Evolutionary conservation across 495 filamentous ascomycete genomes (phyloP), one percentile per base, ranked within the genome.

Genomic region (Penicillium macrosclerotiorum): DNA sequence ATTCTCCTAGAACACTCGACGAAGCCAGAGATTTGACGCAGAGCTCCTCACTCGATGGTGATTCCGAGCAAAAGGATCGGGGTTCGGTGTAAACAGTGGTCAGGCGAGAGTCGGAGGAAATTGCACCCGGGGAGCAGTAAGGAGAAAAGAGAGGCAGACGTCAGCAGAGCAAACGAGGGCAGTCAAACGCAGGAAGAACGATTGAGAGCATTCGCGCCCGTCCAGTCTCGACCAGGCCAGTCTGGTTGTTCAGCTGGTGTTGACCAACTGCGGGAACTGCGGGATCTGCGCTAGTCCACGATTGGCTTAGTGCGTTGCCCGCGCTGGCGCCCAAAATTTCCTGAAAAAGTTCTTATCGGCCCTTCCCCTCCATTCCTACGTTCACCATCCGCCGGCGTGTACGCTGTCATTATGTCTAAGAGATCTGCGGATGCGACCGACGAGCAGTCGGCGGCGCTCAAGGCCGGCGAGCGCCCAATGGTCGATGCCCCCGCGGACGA

Each of bases 391-490:
- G 12, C 30, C 38, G 31, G n/a, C 30, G 42, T 47, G 27, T 13
- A 11, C 20, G 42, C 42, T 27, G 25, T 39, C 55, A 77, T 44
- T 44, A 90, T 90, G 86, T 82, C 81, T 8, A 90, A 89, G 69
- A 77, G 86, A 62, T 64, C 77, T 18, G 82, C 71, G 27, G 77
- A 86, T 54, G 71, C 79, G 30, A 54, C 59, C 14, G 78, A 73
- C n/a, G 69, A 73, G 19, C 76, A 75, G 32, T 64, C 68, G 36
- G 67, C 67, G 22, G 75, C 84, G 42, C 76, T 88, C 50, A 90
- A 89, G 72, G 79, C 76, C 46, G 84, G 86, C 35, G 81, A 78
- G 40, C 76, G 86, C 37, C 85, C 84, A 54, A 59, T 73, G 26
- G 44, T 63, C 45, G 56, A 71, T 20, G 55, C 66, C 49, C 64